Evolutionary conservation across 164 flowering plant species (phyloP).

Genomic region (Tinospora cordifolia): DNA sequence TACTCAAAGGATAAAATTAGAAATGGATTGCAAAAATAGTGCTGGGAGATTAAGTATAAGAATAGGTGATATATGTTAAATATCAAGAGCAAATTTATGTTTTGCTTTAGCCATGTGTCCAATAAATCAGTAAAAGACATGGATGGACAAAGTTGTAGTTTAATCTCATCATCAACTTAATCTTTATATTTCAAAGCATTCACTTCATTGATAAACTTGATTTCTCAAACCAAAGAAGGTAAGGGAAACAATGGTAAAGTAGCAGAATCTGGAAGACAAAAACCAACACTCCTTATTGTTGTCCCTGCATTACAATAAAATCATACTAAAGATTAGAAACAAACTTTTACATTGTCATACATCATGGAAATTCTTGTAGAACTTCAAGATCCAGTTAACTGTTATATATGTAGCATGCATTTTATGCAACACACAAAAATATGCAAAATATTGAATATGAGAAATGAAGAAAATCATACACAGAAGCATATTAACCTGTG

Average conservation of each 20-base stretch:
- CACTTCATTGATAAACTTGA: background rate
- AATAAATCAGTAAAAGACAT: background rate
- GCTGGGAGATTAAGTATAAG: background rate
- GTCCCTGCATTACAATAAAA: background rate
- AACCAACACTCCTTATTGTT: background rate
- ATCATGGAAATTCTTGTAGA: background rate
- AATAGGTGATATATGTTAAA: background rate
- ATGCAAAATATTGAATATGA: background rate
- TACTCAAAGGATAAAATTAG: background rate
- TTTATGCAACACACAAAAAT: background rate
- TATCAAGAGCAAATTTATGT: background rate
- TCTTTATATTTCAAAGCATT: background rate
- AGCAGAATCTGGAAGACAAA: background rate
- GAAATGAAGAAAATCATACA: background rate
- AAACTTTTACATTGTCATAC: background rate
- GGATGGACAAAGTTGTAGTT: background rate
- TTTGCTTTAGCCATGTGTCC: background rate
- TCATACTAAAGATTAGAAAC: background rate
- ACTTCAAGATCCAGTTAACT: background rate
- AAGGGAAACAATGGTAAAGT: background rate
- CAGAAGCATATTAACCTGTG: constrained; percentile 48
- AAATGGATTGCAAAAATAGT: background rate
- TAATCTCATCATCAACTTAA: background rate
- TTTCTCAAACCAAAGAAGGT: background rate
- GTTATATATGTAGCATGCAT: background rate